These are phyloP conservation scores for Fraxinus ornus DNA, from an alignment of 305 asterid genomes.

Conservation along the genomic window DNA sequence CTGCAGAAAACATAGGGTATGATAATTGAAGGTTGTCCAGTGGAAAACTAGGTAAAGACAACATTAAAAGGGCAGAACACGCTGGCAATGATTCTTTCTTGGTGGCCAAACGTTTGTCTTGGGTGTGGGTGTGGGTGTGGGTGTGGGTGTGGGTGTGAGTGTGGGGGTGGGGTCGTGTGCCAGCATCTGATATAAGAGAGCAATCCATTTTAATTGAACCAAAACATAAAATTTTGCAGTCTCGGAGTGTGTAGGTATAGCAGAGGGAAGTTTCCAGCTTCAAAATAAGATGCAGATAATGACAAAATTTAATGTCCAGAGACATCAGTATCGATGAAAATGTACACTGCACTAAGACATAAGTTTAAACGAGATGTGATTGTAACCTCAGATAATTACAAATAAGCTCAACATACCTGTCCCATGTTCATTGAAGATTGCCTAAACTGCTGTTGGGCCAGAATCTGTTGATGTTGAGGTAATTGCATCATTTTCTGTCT, in stretches of 20 bases:
- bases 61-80: neutral
- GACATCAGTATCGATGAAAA: neutral
- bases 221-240: neutral
- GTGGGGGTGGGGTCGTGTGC: neutral
- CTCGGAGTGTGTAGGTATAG: constrained; percentile 1
- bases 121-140: neutral
- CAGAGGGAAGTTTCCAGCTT: constrained; percentile 4
- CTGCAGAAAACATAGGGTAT: constrained; percentile 39
- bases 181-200: neutral
- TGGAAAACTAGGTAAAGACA: neutral
- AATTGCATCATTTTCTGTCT: constrained; percentile 87
- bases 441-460: constrained; percentile 79
- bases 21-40: constrained; percentile 16
- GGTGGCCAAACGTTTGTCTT: neutral
- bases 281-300: constrained; percentile 17
- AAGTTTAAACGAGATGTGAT: constrained; percentile 8
- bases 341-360: constrained; percentile 1
- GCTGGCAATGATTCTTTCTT: neutral
- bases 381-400: constrained; percentile 15
- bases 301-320: neutral
- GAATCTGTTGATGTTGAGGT: constrained; percentile 70
- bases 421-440: constrained; percentile 77
- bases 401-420: constrained; percentile 52
- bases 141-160: neutral
- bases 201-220: neutral